Evolutionary conservation across 2,329 filamentous ascomycete species (phyloP), one percentile per base, ranked within the genome.

Genomic region (Ophiostoma pallidulum): DNA sequence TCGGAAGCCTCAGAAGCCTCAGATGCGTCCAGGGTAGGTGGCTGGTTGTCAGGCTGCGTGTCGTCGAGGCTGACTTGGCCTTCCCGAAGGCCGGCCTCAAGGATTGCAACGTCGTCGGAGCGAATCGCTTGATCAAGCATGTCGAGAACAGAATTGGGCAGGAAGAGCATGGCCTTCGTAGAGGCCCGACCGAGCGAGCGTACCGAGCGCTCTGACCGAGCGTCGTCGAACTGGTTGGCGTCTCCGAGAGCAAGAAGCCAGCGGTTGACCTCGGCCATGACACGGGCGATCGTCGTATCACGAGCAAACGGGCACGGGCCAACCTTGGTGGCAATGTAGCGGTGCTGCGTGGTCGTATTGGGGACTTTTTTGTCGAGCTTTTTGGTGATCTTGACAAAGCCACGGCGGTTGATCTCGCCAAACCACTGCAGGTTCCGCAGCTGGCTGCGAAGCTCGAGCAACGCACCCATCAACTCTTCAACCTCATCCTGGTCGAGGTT

Each of bases 301-400:
- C 86, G 90, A 16, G 91, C 87, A 65, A 98, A 98, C 0, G 86
- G 79, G 55, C 82, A 83, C 2, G 86, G 82, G 56, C 95, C 87
- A 49, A 98, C 91, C 68, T 94, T 95, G 40, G 88, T 88, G 35
- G 85, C 80, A 51, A 98, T 74, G 60, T 97, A 98, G 49, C 82
- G 79, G 61, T 86, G 82, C 68, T 96, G 90, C 0, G 86, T 83
- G 43, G 82, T 77, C 4, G 81, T 78, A 39, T 78, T 75, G 1
- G 84, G 75, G 3, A 96, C 78, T 68, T 94, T 96, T 70, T 98
- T 98, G 67, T 98, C 92, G 39, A 96, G 72, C 67, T 98, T 98
- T 72, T 98, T 98, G 44, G 92, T 95, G 64, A 98, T 98, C 70
- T 98, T 98, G 64, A 94, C 80, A 60, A 98, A 98, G 2, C 92